A percentile compares a stretch with the other conserved stretches of the same genome.
phyloP scores from a whole-genome alignment of 768 basidiomycete species.

The Pisolithus albus region DNA sequence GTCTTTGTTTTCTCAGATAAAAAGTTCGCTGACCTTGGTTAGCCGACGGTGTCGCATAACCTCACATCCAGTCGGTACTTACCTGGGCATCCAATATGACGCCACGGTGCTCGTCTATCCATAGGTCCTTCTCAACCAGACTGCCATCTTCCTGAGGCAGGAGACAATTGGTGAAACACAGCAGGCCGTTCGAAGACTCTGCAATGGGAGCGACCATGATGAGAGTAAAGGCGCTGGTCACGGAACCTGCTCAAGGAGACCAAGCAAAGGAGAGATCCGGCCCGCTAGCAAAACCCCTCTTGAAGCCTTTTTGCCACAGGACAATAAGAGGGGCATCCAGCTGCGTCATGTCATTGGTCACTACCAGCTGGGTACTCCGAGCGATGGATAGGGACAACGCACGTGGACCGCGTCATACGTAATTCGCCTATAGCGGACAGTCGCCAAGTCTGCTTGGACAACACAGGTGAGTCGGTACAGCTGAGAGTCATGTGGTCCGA shows the following conservation, averaged over 20 bases:
- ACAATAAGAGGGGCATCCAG: no score
- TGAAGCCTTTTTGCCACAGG: no score
- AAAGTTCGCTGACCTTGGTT: constrained; percentile 52
- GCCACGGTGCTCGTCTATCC: constrained; percentile 73
- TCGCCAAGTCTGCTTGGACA: no score
- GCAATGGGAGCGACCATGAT: background rate
- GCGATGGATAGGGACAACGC: no score
- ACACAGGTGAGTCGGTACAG: no score
- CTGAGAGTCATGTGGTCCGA: no score
- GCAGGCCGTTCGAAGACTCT: constrained; percentile 46
- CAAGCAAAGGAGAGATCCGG: background rate
- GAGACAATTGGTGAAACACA: constrained; percentile 85
- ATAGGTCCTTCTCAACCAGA: constrained; percentile 66
- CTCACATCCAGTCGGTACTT: constrained; percentile 3
- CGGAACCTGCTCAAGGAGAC: background rate
- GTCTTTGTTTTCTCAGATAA: constrained; percentile 53
- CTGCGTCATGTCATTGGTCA: no score
- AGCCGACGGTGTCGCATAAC: background rate
- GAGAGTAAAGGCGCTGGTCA: background rate
- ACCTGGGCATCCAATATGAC: constrained; percentile 74
- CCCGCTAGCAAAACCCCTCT: no score
- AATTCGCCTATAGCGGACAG: no score
- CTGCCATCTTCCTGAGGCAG: constrained; percentile 75
- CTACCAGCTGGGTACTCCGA: no score
- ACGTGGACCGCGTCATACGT: no score